Evolutionary conservation across 208 protist genomes (phyloP).

Genomic region (Leishmania tarentolae): DNA sequence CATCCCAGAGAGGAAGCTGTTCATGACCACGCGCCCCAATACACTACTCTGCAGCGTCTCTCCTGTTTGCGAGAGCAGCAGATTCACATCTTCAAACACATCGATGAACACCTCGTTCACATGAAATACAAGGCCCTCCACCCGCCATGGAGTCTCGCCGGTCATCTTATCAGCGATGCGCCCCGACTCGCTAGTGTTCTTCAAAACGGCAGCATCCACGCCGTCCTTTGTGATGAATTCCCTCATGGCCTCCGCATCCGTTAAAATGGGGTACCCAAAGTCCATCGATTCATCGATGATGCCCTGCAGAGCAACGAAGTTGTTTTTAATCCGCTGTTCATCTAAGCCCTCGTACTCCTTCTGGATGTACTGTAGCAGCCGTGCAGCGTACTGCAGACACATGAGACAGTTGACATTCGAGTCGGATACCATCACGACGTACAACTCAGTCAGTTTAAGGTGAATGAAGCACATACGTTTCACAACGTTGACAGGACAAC

Average conservation of each 20-base stretch:
- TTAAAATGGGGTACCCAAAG: slow-evolving; percentile 98
- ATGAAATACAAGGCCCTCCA: slow-evolving; percentile 92
- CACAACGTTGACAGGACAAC: slow-evolving; percentile 92
- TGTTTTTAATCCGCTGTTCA: slow-evolving; percentile 94
- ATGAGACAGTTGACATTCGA: slow-evolving; percentile 93
- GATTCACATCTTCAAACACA: slow-evolving; percentile 97
- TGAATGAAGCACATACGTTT: slow-evolving; percentile 91
- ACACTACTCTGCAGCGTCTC: slow-evolving; percentile 95
- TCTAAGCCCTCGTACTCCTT: slow-evolving; percentile 93
- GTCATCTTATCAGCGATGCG: slow-evolving; percentile 87
- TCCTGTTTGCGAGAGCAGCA: slow-evolving; percentile 94
- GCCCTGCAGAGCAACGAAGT: slow-evolving; percentile 97
- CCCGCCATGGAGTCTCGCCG: slow-evolving; percentile 93
- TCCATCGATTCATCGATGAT: slow-evolving; percentile 98
- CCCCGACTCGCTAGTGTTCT: slow-evolving; percentile 44
- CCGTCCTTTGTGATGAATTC: slow-evolving; percentile 88
- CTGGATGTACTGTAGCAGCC: slow-evolving; percentile 89
- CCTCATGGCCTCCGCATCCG: slow-evolving; percentile 88
- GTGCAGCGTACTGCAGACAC: slow-evolving; percentile 80
- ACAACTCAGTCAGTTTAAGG: slow-evolving; percentile 90
- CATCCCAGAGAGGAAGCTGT: slow-evolving; percentile 98
- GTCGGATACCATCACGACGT: slow-evolving; percentile 92
- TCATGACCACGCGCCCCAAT: slow-evolving; percentile 94
- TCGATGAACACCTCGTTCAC: slow-evolving; percentile 99
- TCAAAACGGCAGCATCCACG: slow-evolving; percentile 51